A percentile compares a stretch with the other conserved stretches of the same genome.
Conservation (phyloP, 2,329 filamentous ascomycete species). For the Chrysoporthe puriensis region DNA sequence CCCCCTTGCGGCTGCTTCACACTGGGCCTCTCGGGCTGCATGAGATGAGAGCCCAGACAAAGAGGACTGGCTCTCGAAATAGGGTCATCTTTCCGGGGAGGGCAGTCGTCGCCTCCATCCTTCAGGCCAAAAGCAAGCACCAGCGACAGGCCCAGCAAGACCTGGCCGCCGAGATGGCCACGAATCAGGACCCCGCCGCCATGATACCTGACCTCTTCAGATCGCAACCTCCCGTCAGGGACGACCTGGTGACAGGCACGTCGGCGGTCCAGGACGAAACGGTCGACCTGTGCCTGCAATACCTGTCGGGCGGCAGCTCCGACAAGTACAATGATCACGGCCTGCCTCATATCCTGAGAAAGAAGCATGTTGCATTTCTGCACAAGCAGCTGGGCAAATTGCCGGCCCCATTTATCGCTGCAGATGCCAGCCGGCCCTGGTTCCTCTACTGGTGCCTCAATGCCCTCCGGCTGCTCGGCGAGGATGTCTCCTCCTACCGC, state of each 20-base stretch:
- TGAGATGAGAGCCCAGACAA: conserved; percentile 28
- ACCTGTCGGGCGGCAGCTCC: conserved; percentile 60
- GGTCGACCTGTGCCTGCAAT: conserved; percentile 69
- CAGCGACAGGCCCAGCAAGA: conserved; percentile 17
- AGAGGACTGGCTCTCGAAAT: conserved; percentile 22
- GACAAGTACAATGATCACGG: conserved; percentile 69
- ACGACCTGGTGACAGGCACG: conserved; percentile 68
- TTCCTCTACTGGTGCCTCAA: conserved; percentile 90
- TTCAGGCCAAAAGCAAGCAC: conserved; percentile 20
- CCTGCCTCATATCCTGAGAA: conserved; percentile 72
- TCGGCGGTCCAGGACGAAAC: conserved; percentile 71
- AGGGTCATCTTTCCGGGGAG: conserved; percentile 28
- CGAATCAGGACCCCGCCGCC: conserved; percentile 9
- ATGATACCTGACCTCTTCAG: conserved; percentile 62
- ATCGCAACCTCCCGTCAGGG: conserved; percentile 63
- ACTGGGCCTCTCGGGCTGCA: neutral
- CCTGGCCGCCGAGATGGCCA: conserved; percentile 2
- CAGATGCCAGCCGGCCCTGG: conserved; percentile 92
- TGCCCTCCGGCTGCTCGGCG: conserved; percentile 74
- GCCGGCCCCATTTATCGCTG: conserved; percentile 69
- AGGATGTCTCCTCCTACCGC: conserved; percentile 71
- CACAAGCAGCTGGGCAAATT: conserved; percentile 62
- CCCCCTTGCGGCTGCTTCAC: neutral
- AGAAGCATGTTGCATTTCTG: conserved; percentile 65
- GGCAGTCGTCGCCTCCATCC: conserved; percentile 27